Evolutionary conservation across 176 grass and related monocot species (phyloP).

Genomic region (Zoysia japonica): DNA sequence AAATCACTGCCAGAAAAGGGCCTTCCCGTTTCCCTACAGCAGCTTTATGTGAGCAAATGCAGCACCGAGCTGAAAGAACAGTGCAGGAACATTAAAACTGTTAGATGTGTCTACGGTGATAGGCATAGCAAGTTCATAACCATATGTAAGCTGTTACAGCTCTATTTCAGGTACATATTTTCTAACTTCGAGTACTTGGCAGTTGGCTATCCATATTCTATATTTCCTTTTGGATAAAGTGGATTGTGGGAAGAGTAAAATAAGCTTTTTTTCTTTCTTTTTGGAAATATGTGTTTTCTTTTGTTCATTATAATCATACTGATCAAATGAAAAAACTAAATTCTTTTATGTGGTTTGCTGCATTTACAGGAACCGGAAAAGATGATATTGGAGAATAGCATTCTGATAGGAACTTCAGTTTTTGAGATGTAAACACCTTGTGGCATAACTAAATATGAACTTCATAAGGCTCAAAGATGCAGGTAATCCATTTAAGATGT

Average conservation of each 20-base stretch:
- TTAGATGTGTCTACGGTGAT: slow-evolving; percentile 20
- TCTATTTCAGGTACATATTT: slow-evolving; percentile 21
- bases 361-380: slow-evolving; percentile 6
- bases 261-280: neutral
- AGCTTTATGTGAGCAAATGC: slow-evolving; percentile 27
- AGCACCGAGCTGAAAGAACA: slow-evolving; percentile 16
- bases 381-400: slow-evolving; percentile 6
- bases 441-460: neutral
- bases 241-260: too few species aligned
- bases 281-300: neutral
- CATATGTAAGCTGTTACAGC: slow-evolving; percentile 8
- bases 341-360: neutral
- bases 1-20: slow-evolving; percentile 29
- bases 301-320: neutral
- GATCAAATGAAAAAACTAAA: neutral
- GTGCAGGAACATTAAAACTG: slow-evolving; percentile 14
- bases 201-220: neutral
- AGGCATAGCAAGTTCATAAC: slow-evolving; percentile 14
- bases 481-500: neutral
- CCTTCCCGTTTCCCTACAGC: slow-evolving; percentile 19
- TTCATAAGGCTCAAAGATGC: neutral
- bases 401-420: neutral
- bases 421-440: neutral
- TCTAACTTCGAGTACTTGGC: neutral
- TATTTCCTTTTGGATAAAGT: neutral